phyloP scores from a whole-genome alignment of 2,329 filamentous ascomycete species.

The Claviceps maximensis region DNA sequence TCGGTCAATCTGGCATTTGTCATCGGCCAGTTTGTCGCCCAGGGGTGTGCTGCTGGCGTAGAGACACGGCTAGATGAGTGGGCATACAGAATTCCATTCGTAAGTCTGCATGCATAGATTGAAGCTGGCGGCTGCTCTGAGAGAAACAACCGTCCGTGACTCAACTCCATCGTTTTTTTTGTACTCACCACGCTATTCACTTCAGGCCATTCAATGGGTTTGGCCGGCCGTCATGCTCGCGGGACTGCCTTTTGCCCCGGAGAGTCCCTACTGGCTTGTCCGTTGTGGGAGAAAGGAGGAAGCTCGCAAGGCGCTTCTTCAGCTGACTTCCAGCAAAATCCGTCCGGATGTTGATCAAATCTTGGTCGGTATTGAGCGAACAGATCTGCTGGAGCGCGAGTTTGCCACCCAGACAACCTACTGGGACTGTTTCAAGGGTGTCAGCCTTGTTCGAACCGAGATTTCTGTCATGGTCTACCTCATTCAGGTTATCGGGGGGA shows the following conservation, averaged over 20 bases:
- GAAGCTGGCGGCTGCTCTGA: not conserved
- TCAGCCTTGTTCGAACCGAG: conserved; percentile 39
- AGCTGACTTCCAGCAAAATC: conserved; percentile 26
- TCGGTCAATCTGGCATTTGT: conserved; percentile 52
- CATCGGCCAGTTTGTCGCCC: conserved; percentile 44
- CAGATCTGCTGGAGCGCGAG: conserved; percentile 41
- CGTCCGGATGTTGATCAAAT: conserved; percentile 21
- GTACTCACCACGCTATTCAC: not conserved
- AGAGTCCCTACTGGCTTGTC: conserved; percentile 38
- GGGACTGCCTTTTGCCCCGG: conserved; percentile 32
- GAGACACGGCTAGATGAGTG: conserved; percentile 27
- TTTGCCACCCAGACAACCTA: conserved; percentile 35
- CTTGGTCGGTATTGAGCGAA: conserved; percentile 43
- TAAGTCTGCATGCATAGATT: conserved; percentile 5
- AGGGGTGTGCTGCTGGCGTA: conserved; percentile 31
- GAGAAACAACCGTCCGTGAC: no score
- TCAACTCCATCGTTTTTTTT: no score
- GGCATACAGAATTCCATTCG: conserved; percentile 26
- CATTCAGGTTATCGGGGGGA: conserved; percentile 51
- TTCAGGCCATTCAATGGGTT: conserved; percentile 35
- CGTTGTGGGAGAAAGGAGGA: conserved; percentile 27
- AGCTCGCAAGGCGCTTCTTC: conserved; percentile 25
- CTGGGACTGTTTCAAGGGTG: conserved; percentile 34
- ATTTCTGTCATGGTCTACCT: conserved; percentile 48
- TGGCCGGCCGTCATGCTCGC: conserved; percentile 33